Conservation (phyloP, 23 red algal genomes). For the Gracilaria gracilis region DNA sequence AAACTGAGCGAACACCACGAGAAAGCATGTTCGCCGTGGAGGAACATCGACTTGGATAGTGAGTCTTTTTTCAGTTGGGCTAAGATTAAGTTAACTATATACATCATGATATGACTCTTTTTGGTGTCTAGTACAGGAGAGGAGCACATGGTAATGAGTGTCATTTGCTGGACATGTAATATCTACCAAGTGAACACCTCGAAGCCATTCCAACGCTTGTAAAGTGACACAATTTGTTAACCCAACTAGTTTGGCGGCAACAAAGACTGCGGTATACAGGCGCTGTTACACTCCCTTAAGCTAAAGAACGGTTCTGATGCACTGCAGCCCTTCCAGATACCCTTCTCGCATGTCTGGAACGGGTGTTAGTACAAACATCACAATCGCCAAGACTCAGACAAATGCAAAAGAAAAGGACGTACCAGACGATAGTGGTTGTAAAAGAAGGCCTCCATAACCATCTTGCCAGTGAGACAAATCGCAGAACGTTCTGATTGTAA, state of each 20-base stretch:
- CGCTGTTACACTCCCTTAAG: conserved; percentile 14
- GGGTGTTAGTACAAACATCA: background rate
- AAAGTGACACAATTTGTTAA: background rate
- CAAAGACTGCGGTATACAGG: background rate
- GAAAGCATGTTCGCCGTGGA: background rate
- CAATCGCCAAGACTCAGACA: background rate
- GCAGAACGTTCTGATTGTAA: conserved; percentile 20
- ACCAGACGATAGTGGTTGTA: conserved; percentile 5
- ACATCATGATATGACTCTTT: no score
- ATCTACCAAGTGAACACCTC: background rate
- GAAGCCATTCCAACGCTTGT: background rate
- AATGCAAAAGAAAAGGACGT: background rate
- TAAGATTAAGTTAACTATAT: background rate
- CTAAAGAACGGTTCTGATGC: conserved; percentile 27
- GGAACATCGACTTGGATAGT: background rate
- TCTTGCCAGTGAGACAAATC: background rate
- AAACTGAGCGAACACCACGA: background rate
- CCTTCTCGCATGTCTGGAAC: conserved; percentile 4
- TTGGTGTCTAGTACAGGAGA: no score
- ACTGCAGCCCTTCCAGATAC: conserved; percentile 32
- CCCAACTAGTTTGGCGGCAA: background rate
- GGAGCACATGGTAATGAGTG: background rate
- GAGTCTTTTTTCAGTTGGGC: background rate
- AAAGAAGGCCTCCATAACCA: conserved; percentile 23
- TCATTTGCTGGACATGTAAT: background rate